phyloP scores from a whole-genome alignment of 441 rosid genomes.

The Capsella rubella region DNA sequence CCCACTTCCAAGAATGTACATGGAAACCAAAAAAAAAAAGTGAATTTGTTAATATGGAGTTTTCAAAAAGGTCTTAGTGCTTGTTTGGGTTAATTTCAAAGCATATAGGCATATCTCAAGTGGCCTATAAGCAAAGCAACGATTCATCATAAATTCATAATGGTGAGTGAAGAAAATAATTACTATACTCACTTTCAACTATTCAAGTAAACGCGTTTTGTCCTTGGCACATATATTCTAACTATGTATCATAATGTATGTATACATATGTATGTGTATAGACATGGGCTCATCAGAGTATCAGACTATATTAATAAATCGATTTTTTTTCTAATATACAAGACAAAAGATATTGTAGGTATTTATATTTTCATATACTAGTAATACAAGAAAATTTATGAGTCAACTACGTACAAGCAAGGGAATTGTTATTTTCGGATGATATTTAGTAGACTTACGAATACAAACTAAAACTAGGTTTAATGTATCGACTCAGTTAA shows the following conservation, averaged over 20 bases:
- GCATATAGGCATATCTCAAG: slow-evolving; percentile 34
- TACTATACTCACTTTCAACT: slow-evolving; percentile 28
- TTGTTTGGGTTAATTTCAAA: slow-evolving; percentile 37
- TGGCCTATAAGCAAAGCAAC: slow-evolving; percentile 39
- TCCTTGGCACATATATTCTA: slow-evolving; percentile 19
- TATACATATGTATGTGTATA: not conserved
- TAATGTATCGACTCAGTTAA: too few species aligned
- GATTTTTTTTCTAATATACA: too few species aligned
- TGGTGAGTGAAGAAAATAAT: slow-evolving; percentile 36
- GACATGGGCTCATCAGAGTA: too few species aligned
- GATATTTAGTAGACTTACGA: too few species aligned
- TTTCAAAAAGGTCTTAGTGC: slow-evolving; percentile 37
- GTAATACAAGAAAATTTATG: too few species aligned
- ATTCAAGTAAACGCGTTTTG: slow-evolving; percentile 41
- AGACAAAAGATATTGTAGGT: too few species aligned
- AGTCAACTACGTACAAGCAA: too few species aligned
- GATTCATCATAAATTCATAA: slow-evolving; percentile 22
- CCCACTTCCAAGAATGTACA: not conserved
- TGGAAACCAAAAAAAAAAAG: not conserved
- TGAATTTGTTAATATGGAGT: slow-evolving; percentile 20
- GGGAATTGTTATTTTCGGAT: too few species aligned
- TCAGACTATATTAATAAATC: too few species aligned
- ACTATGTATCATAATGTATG: slow-evolving; percentile 18
- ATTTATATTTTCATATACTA: too few species aligned
- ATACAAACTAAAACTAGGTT: too few species aligned